Evolutionary conservation across 1,284 basidiomycete genomes (phyloP).

Genomic region (Ganoderma lingzhi): DNA sequence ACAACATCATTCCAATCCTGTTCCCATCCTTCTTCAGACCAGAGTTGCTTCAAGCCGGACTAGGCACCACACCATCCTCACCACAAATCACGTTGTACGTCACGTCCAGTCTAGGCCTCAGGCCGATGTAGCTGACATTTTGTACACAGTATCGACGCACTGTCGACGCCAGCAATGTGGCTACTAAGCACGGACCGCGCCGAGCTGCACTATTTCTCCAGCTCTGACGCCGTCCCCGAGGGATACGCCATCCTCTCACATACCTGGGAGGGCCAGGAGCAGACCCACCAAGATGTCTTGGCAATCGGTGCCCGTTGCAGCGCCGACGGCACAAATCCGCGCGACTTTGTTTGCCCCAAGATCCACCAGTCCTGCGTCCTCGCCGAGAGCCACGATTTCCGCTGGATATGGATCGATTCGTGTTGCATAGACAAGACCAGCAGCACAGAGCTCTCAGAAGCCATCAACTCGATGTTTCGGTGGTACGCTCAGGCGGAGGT

Average conservation of each 20-base stretch:
- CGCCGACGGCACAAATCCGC: neutral
- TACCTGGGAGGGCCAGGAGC: neutral
- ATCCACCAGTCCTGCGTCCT: constrained; percentile 5
- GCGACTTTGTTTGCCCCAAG: neutral
- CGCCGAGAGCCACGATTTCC: neutral
- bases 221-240: neutral
- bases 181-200: neutral
- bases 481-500: constrained; percentile 2
- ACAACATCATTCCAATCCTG: no score
- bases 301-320: constrained; percentile 1
- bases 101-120: neutral
- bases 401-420: neutral
- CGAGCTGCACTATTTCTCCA: neutral
- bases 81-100: neutral
- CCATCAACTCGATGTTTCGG: neutral
- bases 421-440: neutral
- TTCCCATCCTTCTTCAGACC: neutral
- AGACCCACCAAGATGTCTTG: neutral
- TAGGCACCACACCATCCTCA: neutral
- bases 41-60: neutral
- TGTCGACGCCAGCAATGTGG: neutral
- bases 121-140: neutral
- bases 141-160: neutral
- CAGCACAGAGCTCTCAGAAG: neutral
- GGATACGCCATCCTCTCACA: neutral